Evolutionary conservation across 305 asterid species (phyloP).

Genomic region (Plantago rigida): DNA sequence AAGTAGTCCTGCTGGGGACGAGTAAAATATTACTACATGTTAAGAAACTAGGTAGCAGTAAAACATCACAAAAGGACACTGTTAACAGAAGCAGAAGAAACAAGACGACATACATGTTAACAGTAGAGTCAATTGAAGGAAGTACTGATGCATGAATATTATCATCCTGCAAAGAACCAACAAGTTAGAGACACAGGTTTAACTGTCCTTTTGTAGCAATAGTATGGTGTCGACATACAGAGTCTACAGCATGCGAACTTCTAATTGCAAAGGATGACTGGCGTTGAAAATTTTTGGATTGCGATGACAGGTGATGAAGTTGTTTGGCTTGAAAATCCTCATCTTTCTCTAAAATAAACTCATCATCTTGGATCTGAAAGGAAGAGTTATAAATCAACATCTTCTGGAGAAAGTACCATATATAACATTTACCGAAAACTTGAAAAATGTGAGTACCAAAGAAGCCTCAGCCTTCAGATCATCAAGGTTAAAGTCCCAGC

Average conservation of each 20-base stretch:
- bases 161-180: conserved; percentile 38
- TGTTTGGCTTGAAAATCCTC: conserved; percentile 46
- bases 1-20: conserved; percentile 5
- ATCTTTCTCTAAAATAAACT: conserved; percentile 24
- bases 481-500: conserved; percentile 93
- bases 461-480: conserved; percentile 98
- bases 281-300: conserved; percentile 38
- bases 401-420: conserved; percentile 4
- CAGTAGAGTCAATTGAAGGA: conserved; percentile 30
- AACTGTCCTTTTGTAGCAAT: conserved; percentile 1
- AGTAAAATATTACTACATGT: background rate
- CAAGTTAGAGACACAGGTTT: too few relatives aligned
- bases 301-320: conserved; percentile 35
- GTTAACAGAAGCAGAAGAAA: background rate
- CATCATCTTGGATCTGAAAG: conserved; percentile 73
- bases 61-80: background rate
- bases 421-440: conserved; percentile 1
- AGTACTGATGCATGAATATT: conserved; percentile 31
- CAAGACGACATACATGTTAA: conserved; percentile 30
- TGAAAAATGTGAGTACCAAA: conserved; percentile 45
- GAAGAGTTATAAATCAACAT: background rate
- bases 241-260: conserved; percentile 57
- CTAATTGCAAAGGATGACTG: conserved; percentile 64
- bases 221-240: conserved; percentile 37
- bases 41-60: background rate